Percentiles rank a stretch among this genome's conserved stretches.
Conservation (phyloP, 2,329 filamentous ascomycete genomes). For the Arachnomyces sp. region DNA sequence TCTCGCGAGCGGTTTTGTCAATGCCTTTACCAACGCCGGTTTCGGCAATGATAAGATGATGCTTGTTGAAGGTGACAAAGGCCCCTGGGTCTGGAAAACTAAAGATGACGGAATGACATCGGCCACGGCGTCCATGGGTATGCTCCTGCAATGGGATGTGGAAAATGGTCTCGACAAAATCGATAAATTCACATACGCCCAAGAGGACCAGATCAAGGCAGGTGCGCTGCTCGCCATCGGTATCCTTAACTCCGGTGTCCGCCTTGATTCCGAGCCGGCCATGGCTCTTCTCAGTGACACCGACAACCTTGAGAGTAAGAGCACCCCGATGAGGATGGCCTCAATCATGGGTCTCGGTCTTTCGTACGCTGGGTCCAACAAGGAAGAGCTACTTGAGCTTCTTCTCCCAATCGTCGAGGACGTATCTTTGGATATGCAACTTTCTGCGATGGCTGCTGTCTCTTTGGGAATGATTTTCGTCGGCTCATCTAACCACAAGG, state of each 20-base stretch:
- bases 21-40: slow-evolving; percentile 92
- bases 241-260: slow-evolving; percentile 89
- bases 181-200: slow-evolving; percentile 82
- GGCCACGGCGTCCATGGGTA: slow-evolving; percentile 86
- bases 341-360: slow-evolving; percentile 94
- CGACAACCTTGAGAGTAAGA: slow-evolving; percentile 71
- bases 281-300: slow-evolving; percentile 74
- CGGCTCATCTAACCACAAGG: slow-evolving; percentile 81
- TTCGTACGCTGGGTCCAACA: slow-evolving; percentile 89
- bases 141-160: slow-evolving; percentile 86
- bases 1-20: slow-evolving; percentile 89
- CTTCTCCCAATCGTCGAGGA: slow-evolving; percentile 83
- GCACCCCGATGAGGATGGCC: slow-evolving; percentile 66
- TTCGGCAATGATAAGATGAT: slow-evolving; percentile 97
- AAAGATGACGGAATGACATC: slow-evolving; percentile 98
- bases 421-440: slow-evolving; percentile 79
- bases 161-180: slow-evolving; percentile 88
- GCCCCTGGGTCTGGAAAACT: slow-evolving; percentile 97
- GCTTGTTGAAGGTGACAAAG: slow-evolving; percentile 80
- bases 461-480: slow-evolving; percentile 86
- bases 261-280: slow-evolving; percentile 80
- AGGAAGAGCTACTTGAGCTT: slow-evolving; percentile 74
- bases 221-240: slow-evolving; percentile 89
- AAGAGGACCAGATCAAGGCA: slow-evolving; percentile 77
- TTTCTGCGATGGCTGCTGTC: slow-evolving; percentile 91